These are phyloP conservation scores for Neocallimastix lanati DNA, from an alignment of 192 early-diverging fungal genomes.

Conservation along the genomic window DNA sequence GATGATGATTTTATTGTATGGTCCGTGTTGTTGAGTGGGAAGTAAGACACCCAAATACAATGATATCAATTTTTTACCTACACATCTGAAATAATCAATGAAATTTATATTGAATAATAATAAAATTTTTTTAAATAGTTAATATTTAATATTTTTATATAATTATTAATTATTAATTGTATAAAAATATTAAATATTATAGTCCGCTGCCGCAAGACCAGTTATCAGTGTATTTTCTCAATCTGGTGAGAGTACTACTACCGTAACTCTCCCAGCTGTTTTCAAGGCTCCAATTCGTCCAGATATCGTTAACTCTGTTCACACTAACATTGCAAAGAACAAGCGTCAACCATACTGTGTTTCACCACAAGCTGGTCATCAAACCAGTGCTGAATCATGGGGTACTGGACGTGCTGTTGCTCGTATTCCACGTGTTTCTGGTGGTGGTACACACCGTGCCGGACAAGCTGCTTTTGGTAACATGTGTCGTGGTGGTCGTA, in stretches of 20 bases:
- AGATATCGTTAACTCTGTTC: constrained; percentile 84
- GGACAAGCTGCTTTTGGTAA: constrained; percentile 99
- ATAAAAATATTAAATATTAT: background rate
- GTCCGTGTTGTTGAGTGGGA: background rate
- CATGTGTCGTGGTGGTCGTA: constrained; percentile 98
- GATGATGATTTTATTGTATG: background rate
- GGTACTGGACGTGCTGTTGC: constrained; percentile 96
- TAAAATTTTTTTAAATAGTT: too few species aligned
- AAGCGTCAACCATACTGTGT: constrained; percentile 92
- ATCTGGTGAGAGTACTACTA: constrained; percentile 48
- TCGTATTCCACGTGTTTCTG: constrained; percentile 96
- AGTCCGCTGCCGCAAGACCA: constrained; percentile 39
- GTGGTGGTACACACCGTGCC: constrained; percentile 87
- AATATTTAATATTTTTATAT: too few species aligned
- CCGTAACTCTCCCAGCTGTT: constrained; percentile 69
- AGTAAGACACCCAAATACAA: background rate
- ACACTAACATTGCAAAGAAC: constrained; percentile 99
- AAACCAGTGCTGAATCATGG: constrained; percentile 96
- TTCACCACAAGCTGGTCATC: constrained; percentile 82
- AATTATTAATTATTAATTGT: too few species aligned
- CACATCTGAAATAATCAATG: background rate
- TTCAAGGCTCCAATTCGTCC: constrained; percentile 94
- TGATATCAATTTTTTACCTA: background rate
- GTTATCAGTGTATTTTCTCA: constrained; percentile 78
- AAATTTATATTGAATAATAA: too few species aligned